phyloP scores from a whole-genome alignment of 306 rosid genomes.

The Boehmeria nivea region DNA sequence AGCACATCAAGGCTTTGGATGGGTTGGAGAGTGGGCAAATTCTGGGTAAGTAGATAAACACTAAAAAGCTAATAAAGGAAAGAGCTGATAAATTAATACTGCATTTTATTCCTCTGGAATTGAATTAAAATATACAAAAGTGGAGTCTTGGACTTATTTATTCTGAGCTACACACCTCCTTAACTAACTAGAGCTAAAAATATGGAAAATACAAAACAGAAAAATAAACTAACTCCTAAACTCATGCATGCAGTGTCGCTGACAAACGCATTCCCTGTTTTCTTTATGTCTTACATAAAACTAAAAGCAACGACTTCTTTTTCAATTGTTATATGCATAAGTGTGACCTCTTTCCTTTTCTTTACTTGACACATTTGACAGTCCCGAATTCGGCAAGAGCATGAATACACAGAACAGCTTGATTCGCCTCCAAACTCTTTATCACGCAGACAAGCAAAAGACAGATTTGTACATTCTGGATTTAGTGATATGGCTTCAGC shows the following conservation, averaged over 20 bases:
- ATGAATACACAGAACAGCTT: conserved; percentile 30
- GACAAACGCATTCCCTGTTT: too few relatives aligned
- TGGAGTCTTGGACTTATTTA: too few relatives aligned
- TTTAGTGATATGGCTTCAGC: conserved; percentile 66
- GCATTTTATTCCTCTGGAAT: too few relatives aligned
- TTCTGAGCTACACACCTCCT: too few relatives aligned
- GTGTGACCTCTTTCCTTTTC: not conserved
- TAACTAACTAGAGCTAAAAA: too few relatives aligned
- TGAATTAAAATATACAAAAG: too few relatives aligned
- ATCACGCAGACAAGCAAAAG: conserved; percentile 73
- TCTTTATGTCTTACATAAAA: not conserved
- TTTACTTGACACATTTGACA: conserved; percentile 22
- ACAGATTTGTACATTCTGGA: conserved; percentile 60
- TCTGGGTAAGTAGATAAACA: conserved; percentile 47
- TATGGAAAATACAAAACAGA: too few relatives aligned
- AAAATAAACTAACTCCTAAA: too few relatives aligned
- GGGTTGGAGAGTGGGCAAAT: conserved; percentile 98
- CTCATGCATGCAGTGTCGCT: too few relatives aligned
- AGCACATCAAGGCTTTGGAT: conserved; percentile 91
- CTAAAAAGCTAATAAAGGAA: too few relatives aligned
- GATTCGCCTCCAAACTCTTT: conserved; percentile 77
- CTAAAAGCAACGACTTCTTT: not conserved
- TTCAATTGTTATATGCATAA: not conserved
- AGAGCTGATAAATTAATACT: too few relatives aligned
- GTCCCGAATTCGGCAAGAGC: conserved; percentile 53